Evolutionary conservation across 2,329 filamentous ascomycete species (phyloP).

Genomic region (Ophiocordyceps robertsii): DNA sequence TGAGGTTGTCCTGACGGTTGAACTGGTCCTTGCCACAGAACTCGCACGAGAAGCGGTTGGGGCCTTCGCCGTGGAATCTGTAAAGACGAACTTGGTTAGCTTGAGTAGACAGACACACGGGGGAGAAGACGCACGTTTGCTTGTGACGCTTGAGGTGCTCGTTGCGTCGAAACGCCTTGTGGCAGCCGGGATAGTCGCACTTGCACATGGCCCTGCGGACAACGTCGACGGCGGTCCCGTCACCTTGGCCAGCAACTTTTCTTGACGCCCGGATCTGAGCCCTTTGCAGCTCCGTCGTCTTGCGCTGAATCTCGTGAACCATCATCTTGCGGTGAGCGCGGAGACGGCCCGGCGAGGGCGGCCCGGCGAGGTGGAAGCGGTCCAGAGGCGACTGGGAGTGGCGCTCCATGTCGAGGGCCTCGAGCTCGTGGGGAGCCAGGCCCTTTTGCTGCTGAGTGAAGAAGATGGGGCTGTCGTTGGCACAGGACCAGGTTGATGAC

Average conservation of each 20-base stretch:
- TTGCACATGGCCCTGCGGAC: slow-evolving; percentile 27
- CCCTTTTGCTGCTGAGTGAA: slow-evolving; percentile 18
- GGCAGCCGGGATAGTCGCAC: slow-evolving; percentile 32
- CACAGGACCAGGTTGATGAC: slow-evolving; percentile 23
- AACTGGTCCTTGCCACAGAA: slow-evolving; percentile 29
- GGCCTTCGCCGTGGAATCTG: slow-evolving; percentile 24
- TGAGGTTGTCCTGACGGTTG: slow-evolving; percentile 27
- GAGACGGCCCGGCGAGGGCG: slow-evolving; percentile 18
- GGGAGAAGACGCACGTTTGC: slow-evolving; percentile 28
- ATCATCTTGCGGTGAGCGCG: slow-evolving; percentile 25
- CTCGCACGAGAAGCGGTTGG: slow-evolving; percentile 25
- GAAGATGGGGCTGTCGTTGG: slow-evolving; percentile 26
- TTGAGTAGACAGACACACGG: background rate
- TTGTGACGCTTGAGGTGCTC: slow-evolving; percentile 44
- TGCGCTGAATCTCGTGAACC: slow-evolving; percentile 28
- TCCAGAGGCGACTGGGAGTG: slow-evolving; percentile 20
- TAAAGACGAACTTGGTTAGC: background rate
- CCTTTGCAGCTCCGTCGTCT: slow-evolving; percentile 28
- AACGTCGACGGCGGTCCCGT: slow-evolving; percentile 18
- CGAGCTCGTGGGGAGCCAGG: slow-evolving; percentile 16
- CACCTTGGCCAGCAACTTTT: slow-evolving; percentile 15
- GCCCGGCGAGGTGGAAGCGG: slow-evolving; percentile 16
- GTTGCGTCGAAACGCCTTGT: slow-evolving; percentile 34
- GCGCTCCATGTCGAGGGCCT: slow-evolving; percentile 20
- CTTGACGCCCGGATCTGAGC: slow-evolving; percentile 21